Conservation (phyloP, 805 yeast species). For the Candida sithepensis region DNA sequence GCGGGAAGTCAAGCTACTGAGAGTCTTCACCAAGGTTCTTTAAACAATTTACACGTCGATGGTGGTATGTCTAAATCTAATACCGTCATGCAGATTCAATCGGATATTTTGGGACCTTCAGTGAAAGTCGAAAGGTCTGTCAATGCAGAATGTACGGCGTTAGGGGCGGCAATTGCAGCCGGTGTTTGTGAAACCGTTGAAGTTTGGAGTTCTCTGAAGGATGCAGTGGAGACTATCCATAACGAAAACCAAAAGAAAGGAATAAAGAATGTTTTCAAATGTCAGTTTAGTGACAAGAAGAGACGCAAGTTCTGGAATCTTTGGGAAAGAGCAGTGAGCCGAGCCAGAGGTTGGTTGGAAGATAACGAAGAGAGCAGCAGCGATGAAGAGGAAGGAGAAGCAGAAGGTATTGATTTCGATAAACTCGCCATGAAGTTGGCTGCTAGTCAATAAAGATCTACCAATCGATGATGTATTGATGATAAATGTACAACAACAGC, state of each 20-base stretch:
- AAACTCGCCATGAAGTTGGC: not conserved
- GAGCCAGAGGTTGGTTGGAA: constrained; percentile 77
- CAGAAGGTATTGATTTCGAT: not conserved
- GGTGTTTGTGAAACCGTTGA: constrained; percentile 64
- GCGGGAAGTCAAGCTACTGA: too few relatives aligned
- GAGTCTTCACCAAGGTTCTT: too few relatives aligned
- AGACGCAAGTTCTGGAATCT: constrained; percentile 62
- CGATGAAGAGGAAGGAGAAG: constrained; percentile 7
- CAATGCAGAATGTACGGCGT: constrained; percentile 87
- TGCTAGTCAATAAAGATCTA: too few relatives aligned
- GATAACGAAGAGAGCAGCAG: constrained; percentile 9
- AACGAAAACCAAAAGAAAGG: constrained; percentile 21
- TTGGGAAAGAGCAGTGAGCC: constrained; percentile 83
- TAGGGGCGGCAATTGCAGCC: constrained; percentile 96
- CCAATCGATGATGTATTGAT: too few relatives aligned
- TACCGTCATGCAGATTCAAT: constrained; percentile 90
- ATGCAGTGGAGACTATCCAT: constrained; percentile 46
- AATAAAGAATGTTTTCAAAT: constrained; percentile 16
- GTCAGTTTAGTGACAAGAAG: constrained; percentile 48
- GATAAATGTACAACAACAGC: too few relatives aligned
- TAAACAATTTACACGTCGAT: constrained; percentile 61
- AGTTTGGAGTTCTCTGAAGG: constrained; percentile 74
- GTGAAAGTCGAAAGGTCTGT: constrained; percentile 77
- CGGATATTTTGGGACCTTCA: constrained; percentile 86
- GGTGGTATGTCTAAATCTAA: constrained; percentile 94